These are phyloP conservation scores for Ogataea trehalophila DNA, from an alignment of 805 yeast genomes.

Conservation along the genomic window DNA sequence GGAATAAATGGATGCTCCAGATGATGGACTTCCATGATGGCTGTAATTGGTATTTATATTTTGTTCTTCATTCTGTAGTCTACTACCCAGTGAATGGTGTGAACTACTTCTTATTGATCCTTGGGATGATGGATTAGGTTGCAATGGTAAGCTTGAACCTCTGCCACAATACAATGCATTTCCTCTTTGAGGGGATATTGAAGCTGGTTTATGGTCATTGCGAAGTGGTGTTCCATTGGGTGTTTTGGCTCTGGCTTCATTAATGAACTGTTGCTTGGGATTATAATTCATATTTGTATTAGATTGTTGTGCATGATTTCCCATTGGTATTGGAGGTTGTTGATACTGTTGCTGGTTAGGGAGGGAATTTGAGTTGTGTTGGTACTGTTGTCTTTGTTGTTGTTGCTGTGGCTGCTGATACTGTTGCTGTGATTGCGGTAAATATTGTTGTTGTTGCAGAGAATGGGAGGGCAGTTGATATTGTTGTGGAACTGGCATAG, in stretches of 20 bases:
- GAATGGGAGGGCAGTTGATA: neutral
- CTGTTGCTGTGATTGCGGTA: constrained; percentile 1
- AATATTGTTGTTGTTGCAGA: constrained; percentile 3
- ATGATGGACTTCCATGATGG: no score
- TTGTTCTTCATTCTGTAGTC: no score
- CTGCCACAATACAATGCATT: no score
- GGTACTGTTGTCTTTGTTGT: neutral
- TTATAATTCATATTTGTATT: constrained; percentile 6
- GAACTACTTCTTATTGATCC: no score
- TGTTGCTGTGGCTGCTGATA: neutral
- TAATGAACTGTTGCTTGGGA: constrained; percentile 7
- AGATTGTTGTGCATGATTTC: neutral
- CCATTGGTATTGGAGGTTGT: neutral
- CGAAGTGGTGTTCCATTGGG: neutral
- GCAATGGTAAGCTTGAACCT: no score
- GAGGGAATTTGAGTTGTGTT: neutral
- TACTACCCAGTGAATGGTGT: no score
- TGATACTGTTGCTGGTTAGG: neutral
- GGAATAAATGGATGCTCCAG: no score
- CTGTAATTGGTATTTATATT: no score
- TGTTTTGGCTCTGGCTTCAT: neutral
- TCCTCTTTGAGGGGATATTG: neutral
- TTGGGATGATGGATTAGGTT: no score
- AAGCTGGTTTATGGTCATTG: neutral
- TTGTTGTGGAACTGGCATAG: neutral